Evolutionary conservation across 768 basidiomycete genomes (phyloP).

Genomic region (Gyrodon lividus): DNA sequence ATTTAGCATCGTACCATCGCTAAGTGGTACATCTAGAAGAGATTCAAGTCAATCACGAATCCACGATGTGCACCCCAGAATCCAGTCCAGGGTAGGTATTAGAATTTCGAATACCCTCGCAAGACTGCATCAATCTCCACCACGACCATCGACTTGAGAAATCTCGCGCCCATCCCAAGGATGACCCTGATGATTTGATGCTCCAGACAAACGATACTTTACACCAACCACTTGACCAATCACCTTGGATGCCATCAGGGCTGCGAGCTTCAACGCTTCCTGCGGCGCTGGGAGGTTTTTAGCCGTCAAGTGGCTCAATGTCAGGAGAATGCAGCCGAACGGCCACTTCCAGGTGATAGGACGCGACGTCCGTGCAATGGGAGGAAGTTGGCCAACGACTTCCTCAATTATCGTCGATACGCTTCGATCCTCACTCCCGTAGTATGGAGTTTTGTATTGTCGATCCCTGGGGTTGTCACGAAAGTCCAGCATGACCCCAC

Average conservation of each 20-base stretch:
- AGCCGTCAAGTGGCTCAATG: constrained; percentile 1
- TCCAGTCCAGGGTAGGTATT: not conserved
- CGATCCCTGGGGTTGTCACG: constrained; percentile 30
- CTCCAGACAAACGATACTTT: constrained; percentile 20
- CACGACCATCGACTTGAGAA: not conserved
- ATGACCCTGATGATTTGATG: constrained; percentile 36
- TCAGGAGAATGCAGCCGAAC: constrained; percentile 14
- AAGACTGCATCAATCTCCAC: not conserved
- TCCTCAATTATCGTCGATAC: constrained; percentile 22
- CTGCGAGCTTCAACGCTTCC: constrained; percentile 55
- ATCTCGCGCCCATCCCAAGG: constrained; percentile 43
- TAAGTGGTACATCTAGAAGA: not conserved
- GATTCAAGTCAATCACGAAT: too few relatives aligned
- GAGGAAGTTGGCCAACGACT: constrained; percentile 12
- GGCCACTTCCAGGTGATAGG: constrained; percentile 8
- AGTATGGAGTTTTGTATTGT: constrained; percentile 18
- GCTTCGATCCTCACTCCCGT: constrained; percentile 13
- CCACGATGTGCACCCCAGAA: too few relatives aligned
- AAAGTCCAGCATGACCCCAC: constrained; percentile 37
- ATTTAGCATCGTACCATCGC: too few relatives aligned
- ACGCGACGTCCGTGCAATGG: constrained; percentile 15
- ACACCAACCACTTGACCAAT: constrained; percentile 34
- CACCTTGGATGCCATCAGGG: constrained; percentile 44
- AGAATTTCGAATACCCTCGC: not conserved
- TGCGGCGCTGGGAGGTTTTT: constrained; percentile 39